Percentiles rank a stretch among this genome's conserved stretches.
These are phyloP conservation scores for Avena sativa DNA, from an alignment of 176 grass and related monocot genomes.

Conservation along the genomic window DNA sequence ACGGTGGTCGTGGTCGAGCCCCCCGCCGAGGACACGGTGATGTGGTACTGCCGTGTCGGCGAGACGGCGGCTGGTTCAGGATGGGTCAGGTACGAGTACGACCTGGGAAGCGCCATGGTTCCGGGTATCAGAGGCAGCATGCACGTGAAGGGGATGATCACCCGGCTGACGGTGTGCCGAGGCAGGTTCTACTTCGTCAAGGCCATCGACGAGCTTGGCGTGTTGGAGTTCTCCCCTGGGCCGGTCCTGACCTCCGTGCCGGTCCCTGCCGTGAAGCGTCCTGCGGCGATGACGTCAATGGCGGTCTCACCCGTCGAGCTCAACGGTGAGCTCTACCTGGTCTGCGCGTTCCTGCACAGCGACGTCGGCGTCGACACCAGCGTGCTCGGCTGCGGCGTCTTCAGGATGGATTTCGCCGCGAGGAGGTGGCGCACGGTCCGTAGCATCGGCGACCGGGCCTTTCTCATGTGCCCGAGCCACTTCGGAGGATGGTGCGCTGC, in stretches of 20 bases:
- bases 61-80: background rate
- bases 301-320: background rate
- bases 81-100: background rate
- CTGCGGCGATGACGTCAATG: background rate
- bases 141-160: background rate
- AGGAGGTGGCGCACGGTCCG: background rate
- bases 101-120: background rate
- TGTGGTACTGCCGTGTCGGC: conserved; percentile 3
- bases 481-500: background rate
- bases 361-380: background rate
- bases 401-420: background rate
- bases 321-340: background rate
- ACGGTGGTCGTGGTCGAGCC: background rate
- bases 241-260: background rate
- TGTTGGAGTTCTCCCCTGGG: background rate
- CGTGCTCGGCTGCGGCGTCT: background rate
- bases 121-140: background rate
- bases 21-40: background rate
- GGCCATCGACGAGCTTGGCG: background rate
- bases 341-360: background rate
- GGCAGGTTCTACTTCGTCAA: conserved; percentile 7
- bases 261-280: background rate
- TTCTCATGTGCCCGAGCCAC: background rate
- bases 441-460: background rate
- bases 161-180: background rate